Conservation (phyloP, 164 flowering plant species). For the Vitis cinerea region DNA sequence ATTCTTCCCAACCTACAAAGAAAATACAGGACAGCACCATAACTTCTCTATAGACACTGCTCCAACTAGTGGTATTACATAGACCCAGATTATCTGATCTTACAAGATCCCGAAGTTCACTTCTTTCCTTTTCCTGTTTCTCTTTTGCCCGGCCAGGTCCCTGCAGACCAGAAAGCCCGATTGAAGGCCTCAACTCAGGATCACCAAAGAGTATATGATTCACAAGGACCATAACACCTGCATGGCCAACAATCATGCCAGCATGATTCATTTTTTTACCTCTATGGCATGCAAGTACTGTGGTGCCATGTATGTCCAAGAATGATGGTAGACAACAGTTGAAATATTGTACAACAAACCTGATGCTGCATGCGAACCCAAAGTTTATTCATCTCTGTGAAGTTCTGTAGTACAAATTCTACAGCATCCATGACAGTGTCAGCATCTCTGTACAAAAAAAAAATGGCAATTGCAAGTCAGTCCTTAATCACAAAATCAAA, state of each 20-base stretch:
- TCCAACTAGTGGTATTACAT: slow-evolving; percentile 18
- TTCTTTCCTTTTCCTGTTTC: slow-evolving; percentile 96
- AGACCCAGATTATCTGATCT: slow-evolving; percentile 29
- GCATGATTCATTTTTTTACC: slow-evolving; percentile 52
- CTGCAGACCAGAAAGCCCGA: slow-evolving; percentile 97
- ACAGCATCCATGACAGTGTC: slow-evolving; percentile 84
- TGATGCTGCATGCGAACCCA: slow-evolving; percentile 99
- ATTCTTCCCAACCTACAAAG: slow-evolving; percentile 88
- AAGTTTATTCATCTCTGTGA: slow-evolving; percentile 93
- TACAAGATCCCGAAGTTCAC: slow-evolving; percentile 99
- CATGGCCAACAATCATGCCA: slow-evolving; percentile 81
- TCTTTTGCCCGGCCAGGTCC: slow-evolving; percentile 91
- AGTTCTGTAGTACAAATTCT: slow-evolving; percentile 92
- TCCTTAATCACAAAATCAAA: too few relatives aligned
- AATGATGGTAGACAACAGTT: slow-evolving; percentile 33
- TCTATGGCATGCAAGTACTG: slow-evolving; percentile 52
- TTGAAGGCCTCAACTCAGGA: slow-evolving; percentile 88
- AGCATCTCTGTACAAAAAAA: slow-evolving; percentile 55
- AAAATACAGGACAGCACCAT: slow-evolving; percentile 6
- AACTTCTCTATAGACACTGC: slow-evolving; percentile 1
- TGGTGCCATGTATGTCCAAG: slow-evolving; percentile 49
- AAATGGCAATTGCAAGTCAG: background rate
- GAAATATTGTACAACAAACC: slow-evolving; percentile 52
- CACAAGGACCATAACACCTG: slow-evolving; percentile 73
- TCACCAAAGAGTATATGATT: slow-evolving; percentile 82